phyloP scores from a whole-genome alignment of 192 early-diverging fungal genomes.

The Rhizophagus sp. region DNA sequence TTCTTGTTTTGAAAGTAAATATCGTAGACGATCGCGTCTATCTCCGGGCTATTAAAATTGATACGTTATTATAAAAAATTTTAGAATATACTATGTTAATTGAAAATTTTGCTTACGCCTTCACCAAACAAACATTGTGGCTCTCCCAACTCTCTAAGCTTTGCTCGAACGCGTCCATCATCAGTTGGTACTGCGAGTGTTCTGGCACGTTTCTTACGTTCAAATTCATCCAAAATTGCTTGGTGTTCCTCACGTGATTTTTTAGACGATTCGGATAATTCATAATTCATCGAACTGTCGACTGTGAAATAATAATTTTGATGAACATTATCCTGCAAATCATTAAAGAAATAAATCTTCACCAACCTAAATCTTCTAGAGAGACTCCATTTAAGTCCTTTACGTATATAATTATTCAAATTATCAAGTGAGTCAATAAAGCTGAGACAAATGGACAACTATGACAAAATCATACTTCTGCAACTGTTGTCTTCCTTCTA shows the following conservation, averaged over 20 bases:
- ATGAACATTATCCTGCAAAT: background rate
- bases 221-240: constrained; percentile 68
- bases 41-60: constrained; percentile 23
- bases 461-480: no score
- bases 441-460: no score
- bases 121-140: constrained; percentile 95
- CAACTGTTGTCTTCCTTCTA: no score
- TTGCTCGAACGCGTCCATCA: constrained; percentile 72
- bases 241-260: constrained; percentile 50
- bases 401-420: no score
- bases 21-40: constrained; percentile 29
- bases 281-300: constrained; percentile 41
- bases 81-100: background rate
- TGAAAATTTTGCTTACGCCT: constrained; percentile 59
- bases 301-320: background rate
- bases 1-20: constrained; percentile 57
- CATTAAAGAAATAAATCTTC: background rate
- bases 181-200: constrained; percentile 89
- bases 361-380: constrained; percentile 46
- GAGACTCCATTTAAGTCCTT: constrained; percentile 37
- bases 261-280: constrained; percentile 47
- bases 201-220: constrained; percentile 73
- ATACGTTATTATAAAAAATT: background rate
- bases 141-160: constrained; percentile 75
- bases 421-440: no score